phyloP scores from a whole-genome alignment of 208 protist genomes.

The Leishmania tarentolae region DNA sequence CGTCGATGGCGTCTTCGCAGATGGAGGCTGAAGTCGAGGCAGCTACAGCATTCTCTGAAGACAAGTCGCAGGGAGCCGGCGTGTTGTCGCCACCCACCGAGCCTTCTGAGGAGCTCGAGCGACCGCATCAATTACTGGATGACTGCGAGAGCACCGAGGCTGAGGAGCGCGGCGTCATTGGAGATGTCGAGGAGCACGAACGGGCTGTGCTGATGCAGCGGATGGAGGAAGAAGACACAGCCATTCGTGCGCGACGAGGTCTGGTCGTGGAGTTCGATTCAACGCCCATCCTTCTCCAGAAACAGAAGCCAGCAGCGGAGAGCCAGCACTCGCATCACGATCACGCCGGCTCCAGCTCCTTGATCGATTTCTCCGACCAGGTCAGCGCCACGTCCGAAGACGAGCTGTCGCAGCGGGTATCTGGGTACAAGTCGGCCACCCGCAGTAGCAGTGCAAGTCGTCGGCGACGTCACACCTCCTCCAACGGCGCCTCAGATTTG shows the following conservation, averaged over 20 bases:
- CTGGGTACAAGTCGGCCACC: slow-evolving; percentile 9
- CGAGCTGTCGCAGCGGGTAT: slow-evolving; percentile 38
- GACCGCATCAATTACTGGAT: slow-evolving; percentile 16
- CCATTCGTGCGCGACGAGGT: slow-evolving; percentile 33
- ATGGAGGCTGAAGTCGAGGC: neutral
- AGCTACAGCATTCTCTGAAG: neutral
- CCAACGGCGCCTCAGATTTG: neutral
- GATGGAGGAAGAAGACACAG: slow-evolving; percentile 47
- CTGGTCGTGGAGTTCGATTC: slow-evolving; percentile 55
- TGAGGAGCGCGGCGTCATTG: slow-evolving; percentile 48
- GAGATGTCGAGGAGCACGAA: slow-evolving; percentile 39
- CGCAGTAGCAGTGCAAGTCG: slow-evolving; percentile 16
- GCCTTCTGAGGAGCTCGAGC: slow-evolving; percentile 1
- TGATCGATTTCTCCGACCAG: slow-evolving; percentile 35
- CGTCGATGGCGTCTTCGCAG: neutral
- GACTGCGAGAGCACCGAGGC: slow-evolving; percentile 30
- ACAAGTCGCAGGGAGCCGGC: neutral
- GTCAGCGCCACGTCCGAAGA: slow-evolving; percentile 79
- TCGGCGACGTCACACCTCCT: neutral
- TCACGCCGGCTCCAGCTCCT: neutral
- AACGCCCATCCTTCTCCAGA: slow-evolving; percentile 28
- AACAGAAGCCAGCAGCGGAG: neutral
- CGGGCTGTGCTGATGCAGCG: slow-evolving; percentile 31
- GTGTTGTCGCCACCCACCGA: neutral
- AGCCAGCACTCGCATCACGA: slow-evolving; percentile 11